These are phyloP conservation scores for Argentina anserina DNA, from an alignment of 306 rosid species.

Conservation along the genomic window DNA sequence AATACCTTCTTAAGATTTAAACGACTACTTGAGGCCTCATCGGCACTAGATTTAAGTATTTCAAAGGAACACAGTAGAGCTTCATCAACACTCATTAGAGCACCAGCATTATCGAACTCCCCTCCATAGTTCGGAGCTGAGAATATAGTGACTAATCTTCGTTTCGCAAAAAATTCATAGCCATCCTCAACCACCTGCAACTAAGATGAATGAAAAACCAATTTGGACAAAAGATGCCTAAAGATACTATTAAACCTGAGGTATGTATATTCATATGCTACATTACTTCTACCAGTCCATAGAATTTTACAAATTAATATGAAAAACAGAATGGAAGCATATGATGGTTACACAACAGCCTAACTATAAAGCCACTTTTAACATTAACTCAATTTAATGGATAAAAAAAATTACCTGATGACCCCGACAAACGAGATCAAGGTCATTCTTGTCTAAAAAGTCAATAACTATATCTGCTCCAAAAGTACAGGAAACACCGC, in stretches of 20 bases:
- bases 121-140: slow-evolving; percentile 93
- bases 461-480: slow-evolving; percentile 54
- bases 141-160: slow-evolving; percentile 78
- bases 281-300: not conserved
- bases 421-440: slow-evolving; percentile 81
- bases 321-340: not conserved
- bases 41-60: slow-evolving; percentile 55
- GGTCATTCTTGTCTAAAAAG: slow-evolving; percentile 67
- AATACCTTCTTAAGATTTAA: slow-evolving; percentile 55
- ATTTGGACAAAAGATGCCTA: not conserved
- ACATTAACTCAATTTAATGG: not conserved
- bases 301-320: not conserved
- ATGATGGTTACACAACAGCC: not conserved
- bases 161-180: slow-evolving; percentile 69
- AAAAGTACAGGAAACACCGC: slow-evolving; percentile 72
- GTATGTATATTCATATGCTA: not conserved
- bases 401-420: slow-evolving; percentile 60
- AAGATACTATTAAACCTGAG: not conserved
- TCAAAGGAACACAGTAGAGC: slow-evolving; percentile 73
- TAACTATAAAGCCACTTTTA: not conserved
- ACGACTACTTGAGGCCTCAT: slow-evolving; percentile 44
- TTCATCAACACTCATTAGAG: slow-evolving; percentile 70
- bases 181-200: slow-evolving; percentile 89
- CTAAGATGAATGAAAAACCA: not conserved
- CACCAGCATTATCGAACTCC: slow-evolving; percentile 83